These are phyloP conservation scores for Suillus cothurnatus DNA, from an alignment of 768 basidiomycete genomes.

Conservation along the genomic window DNA sequence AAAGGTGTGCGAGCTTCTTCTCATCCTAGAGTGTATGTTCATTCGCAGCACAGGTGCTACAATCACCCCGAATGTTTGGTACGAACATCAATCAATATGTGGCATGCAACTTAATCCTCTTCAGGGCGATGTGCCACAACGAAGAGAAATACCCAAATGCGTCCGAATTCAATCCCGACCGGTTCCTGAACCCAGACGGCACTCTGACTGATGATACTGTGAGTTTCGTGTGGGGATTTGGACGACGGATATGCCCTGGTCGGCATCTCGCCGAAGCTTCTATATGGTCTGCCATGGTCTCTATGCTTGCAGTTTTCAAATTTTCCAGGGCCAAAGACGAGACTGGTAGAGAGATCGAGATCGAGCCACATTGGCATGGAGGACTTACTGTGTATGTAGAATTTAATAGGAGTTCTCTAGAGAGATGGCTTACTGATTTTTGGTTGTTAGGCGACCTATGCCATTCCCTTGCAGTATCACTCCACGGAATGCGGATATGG, in stretches of 20 bases:
- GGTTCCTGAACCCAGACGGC: conserved; percentile 39
- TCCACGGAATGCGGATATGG: conserved; percentile 5
- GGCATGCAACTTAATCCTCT: conserved; percentile 10
- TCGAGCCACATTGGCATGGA: conserved; percentile 3
- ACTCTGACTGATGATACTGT: conserved; percentile 10
- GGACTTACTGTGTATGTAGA: conserved; percentile 2
- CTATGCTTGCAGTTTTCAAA: conserved; percentile 5
- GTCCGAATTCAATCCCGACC: conserved; percentile 51
- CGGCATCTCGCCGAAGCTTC: conserved; percentile 6
- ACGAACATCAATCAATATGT: not conserved
- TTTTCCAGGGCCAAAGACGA: conserved; percentile 13
- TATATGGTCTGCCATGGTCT: conserved; percentile 10
- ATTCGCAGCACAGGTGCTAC: conserved; percentile 5
- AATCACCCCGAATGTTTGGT: conserved; percentile 5
- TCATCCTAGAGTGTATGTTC: not conserved
- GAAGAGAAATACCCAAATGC: conserved; percentile 52
- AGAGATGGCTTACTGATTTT: not conserved
- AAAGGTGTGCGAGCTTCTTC: conserved; percentile 31
- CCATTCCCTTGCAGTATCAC: conserved; percentile 10
- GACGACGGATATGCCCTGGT: conserved; percentile 11
- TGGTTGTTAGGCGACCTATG: conserved; percentile 2
- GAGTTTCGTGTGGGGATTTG: conserved; percentile 9
- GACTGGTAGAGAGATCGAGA: conserved; percentile 11
- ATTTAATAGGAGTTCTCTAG: not conserved
- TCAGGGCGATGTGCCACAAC: conserved; percentile 49